Evolutionary conservation across 768 basidiomycete genomes (phyloP), one percentile per base, ranked within the genome.

Genomic region (Leccinum incarnatum): DNA sequence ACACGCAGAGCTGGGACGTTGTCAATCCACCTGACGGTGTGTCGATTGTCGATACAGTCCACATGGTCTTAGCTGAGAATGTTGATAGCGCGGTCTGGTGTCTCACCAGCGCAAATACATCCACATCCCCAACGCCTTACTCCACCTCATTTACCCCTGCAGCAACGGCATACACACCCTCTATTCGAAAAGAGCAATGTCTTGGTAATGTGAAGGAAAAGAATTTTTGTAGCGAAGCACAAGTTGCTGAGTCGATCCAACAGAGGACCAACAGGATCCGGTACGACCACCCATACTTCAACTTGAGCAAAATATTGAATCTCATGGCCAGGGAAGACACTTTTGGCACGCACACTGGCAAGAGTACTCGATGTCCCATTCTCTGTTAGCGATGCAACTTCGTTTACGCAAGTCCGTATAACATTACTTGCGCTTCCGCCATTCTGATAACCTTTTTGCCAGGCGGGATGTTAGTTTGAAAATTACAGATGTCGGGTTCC

Each of bases 161-260:
- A 70, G 40, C 66, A 77, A 51, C 81, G 75, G n/a, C 77, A 79
- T 48, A 72, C 76, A 8, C 65, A 76, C 14, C 83, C 88, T 21
- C 69, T 85, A 25, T 91, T 96, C 54, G 95, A 98, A 79, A 98
- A 98, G 80, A 95, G 92, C 66, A 98, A 98, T 69, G 92, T 98
- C 3, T 76, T 98, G 46, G 87, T 98, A 58, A 82, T 98, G 94
- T 95, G 69, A 65, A 56, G 82, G 74, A 36, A 54, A 34, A 10
- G 15, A 48, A 37, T n/a, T 53, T 59, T 30, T 53, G 15, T 11
- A 46, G 23, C 60, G 54, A 55, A 40, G 57, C 30, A 8, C 51
- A 3, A 32, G 54, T 62, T 15, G 10, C 64, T 59, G 49, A 63
- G 36, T 47, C 23, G 51, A 53, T 53, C 19, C 34, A 52, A 55